These are phyloP conservation scores for Russula ochroleuca DNA, from an alignment of 768 basidiomycete species.

Conservation along the genomic window DNA sequence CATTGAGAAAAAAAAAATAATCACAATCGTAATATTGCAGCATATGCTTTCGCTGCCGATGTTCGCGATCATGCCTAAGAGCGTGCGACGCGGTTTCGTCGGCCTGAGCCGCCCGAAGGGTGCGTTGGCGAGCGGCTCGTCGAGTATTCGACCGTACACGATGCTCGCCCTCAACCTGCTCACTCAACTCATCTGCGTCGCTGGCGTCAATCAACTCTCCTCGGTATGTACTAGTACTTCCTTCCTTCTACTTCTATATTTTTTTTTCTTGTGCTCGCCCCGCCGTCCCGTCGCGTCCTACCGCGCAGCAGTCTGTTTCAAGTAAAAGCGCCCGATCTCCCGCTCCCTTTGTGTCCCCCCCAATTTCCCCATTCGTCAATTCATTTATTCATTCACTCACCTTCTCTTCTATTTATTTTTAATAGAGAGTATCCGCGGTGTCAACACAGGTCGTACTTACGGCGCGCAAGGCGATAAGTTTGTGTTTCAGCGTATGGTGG, in stretches of 20 bases:
- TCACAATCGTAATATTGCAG: constrained; percentile 36
- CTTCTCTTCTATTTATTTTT: constrained; percentile 1
- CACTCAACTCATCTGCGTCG: constrained; percentile 76
- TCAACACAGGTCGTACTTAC: constrained; percentile 81
- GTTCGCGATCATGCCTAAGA: constrained; percentile 57
- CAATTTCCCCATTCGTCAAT: neutral
- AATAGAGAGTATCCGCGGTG: constrained; percentile 68
- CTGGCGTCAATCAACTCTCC: constrained; percentile 77
- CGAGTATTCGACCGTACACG: constrained; percentile 43
- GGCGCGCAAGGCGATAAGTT: constrained; percentile 71
- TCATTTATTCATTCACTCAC: neutral
- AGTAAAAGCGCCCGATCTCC: neutral
- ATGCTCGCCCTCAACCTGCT: constrained; percentile 60
- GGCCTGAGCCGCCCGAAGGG: constrained; percentile 28
- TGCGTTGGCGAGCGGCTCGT: neutral
- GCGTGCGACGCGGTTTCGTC: constrained; percentile 52
- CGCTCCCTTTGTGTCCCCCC: neutral
- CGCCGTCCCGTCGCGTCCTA: too few species aligned
- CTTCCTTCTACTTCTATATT: neutral
- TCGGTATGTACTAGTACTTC: constrained; percentile 46
- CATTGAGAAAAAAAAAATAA: neutral
- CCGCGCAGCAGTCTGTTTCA: too few species aligned
- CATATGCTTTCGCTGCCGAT: constrained; percentile 76
- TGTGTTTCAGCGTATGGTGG: constrained; percentile 82
- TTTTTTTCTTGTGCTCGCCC: too few species aligned